phyloP scores from a whole-genome alignment of 2,329 filamentous ascomycete species.

The Talaromyces sp. region DNA sequence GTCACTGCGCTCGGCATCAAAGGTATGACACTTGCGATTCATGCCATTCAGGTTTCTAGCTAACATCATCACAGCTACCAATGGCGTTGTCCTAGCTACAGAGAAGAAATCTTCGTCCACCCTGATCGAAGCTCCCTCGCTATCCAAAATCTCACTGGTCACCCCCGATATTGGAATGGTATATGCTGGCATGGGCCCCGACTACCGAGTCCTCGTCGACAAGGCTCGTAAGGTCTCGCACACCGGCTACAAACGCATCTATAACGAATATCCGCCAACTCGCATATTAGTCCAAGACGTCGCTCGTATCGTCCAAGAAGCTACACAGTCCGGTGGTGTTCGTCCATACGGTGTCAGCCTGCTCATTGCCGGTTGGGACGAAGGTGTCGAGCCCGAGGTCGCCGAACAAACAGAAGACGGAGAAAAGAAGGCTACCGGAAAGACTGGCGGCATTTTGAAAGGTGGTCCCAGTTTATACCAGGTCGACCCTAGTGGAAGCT shows the following conservation, averaged over 20 bases:
- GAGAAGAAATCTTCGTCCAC: constrained; percentile 99
- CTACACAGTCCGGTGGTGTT: constrained; percentile 95
- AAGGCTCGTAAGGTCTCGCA: constrained; percentile 97
- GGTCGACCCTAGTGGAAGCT: constrained; percentile 97
- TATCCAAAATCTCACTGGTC: constrained; percentile 96
- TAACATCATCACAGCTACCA: constrained; percentile 69
- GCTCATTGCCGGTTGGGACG: constrained; percentile 95
- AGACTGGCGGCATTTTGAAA: constrained; percentile 94
- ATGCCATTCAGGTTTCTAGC: neutral
- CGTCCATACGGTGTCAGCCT: constrained; percentile 94
- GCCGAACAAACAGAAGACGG: constrained; percentile 57
- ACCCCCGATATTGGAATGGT: constrained; percentile 99
- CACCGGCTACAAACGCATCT: constrained; percentile 98
- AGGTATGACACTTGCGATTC: constrained; percentile 54
- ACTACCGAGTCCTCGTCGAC: constrained; percentile 96
- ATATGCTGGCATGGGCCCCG: constrained; percentile 97
- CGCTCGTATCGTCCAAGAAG: constrained; percentile 96
- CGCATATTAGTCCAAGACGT: constrained; percentile 99
- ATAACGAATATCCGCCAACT: constrained; percentile 99
- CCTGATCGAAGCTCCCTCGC: constrained; percentile 88
- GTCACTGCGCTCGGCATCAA: constrained; percentile 98
- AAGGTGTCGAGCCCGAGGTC: constrained; percentile 84
- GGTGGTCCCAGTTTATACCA: constrained; percentile 97
- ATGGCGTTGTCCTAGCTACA: constrained; percentile 96
- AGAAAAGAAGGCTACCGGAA: constrained; percentile 67